A percentile compares a stretch with the other conserved stretches of the same genome.
Evolutionary conservation across 257 asterid species (phyloP).

Genomic region (Gynochthodes officinalis): DNA sequence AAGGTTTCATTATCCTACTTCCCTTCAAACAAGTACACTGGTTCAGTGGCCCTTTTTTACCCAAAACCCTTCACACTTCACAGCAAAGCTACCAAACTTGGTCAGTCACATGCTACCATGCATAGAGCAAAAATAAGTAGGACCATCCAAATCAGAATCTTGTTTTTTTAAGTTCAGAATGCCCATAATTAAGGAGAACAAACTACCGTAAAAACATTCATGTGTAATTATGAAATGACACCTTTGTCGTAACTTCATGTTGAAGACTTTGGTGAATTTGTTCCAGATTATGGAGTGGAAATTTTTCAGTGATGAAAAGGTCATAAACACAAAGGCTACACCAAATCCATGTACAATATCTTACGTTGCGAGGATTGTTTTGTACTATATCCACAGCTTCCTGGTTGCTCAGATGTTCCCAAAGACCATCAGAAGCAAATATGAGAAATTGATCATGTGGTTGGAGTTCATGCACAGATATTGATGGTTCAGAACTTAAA

Average conservation of each 20-base stretch:
- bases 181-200: background rate
- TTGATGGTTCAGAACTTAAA: conserved; percentile 45
- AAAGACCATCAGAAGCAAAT: conserved; percentile 56
- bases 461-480: conserved; percentile 41
- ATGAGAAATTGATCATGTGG: conserved; percentile 47
- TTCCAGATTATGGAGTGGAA: background rate
- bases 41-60: background rate
- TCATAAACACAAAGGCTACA: background rate
- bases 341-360: conserved; percentile 14
- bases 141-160: background rate
- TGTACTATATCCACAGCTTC: conserved; percentile 55
- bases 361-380: conserved; percentile 37
- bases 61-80: background rate
- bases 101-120: background rate
- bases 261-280: background rate
- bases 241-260: background rate
- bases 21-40: background rate
- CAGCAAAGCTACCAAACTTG: background rate
- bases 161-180: background rate
- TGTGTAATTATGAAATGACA: background rate
- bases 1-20: background rate
- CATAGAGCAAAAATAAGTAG: background rate
- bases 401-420: conserved; percentile 57
- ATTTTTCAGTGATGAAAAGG: background rate
- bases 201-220: background rate